A percentile compares a stretch with the other conserved stretches of the same genome.
These are phyloP conservation scores for Penicillium canescens DNA, from an alignment of 495 filamentous ascomycete genomes.

Conservation along the genomic window DNA sequence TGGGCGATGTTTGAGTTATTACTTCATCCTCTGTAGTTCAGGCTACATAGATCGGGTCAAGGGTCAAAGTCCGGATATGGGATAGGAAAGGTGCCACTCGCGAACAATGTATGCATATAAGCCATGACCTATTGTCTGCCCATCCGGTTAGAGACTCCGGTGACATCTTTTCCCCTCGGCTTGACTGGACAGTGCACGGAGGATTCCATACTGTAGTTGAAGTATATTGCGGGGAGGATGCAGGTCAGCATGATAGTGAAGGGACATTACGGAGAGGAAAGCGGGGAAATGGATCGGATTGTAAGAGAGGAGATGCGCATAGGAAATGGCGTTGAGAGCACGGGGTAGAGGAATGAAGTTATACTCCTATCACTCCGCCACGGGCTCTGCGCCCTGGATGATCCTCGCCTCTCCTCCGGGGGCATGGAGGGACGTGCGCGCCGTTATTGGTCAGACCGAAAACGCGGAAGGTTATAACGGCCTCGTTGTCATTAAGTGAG, in stretches of 20 bases:
- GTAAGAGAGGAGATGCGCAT: too few species aligned
- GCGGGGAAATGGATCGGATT: too few species aligned
- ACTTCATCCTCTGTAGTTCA: too few species aligned
- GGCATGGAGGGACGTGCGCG: constrained; percentile 42
- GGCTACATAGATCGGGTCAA: too few species aligned
- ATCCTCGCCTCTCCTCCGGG: constrained; percentile 33
- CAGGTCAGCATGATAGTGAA: neutral
- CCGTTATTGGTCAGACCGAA: constrained; percentile 32
- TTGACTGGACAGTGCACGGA: neutral
- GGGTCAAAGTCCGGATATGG: too few species aligned
- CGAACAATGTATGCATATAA: neutral
- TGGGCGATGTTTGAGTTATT: too few species aligned
- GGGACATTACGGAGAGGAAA: neutral
- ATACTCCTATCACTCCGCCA: constrained; percentile 2
- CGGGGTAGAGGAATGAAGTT: neutral
- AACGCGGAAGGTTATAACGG: neutral
- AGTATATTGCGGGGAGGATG: neutral
- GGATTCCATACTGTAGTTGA: neutral
- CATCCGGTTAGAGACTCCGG: neutral
- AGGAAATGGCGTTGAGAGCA: neutral
- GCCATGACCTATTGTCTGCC: neutral
- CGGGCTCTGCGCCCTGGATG: constrained; percentile 7
- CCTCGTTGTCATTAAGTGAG: neutral
- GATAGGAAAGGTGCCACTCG: neutral
- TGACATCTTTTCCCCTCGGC: neutral